phyloP scores from a whole-genome alignment of 2,329 filamentous ascomycete genomes.

The Xylaria polymorpha region DNA sequence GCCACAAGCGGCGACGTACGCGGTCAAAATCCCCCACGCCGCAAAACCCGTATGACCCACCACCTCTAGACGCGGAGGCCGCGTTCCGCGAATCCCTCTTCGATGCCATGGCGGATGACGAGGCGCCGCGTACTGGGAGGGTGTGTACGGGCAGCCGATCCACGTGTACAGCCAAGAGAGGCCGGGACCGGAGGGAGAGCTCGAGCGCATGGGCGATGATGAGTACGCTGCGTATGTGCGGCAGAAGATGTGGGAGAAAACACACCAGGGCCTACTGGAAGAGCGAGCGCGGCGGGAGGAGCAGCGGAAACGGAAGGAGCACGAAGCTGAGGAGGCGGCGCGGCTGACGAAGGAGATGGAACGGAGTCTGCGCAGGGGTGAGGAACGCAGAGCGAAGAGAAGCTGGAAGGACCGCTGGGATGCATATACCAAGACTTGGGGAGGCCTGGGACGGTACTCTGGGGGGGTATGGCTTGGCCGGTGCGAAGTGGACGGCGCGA shows the following conservation, averaged over 20 bases:
- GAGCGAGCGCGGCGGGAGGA: conserved; percentile 74
- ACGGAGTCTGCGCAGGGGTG: conserved; percentile 73
- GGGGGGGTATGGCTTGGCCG: conserved; percentile 73
- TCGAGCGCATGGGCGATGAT: conserved; percentile 91
- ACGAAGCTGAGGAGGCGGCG: conserved; percentile 52
- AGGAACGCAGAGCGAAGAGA: conserved; percentile 68
- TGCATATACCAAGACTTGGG: conserved; percentile 76
- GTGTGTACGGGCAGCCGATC: conserved; percentile 95
- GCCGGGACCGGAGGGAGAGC: conserved; percentile 60
- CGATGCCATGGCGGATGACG: conserved; percentile 96
- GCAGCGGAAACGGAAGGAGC: conserved; percentile 61
- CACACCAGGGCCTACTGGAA: conserved; percentile 83
- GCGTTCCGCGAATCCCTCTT: conserved; percentile 96
- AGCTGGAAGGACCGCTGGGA: conserved; percentile 71
- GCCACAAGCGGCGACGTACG: conserved; percentile 45
- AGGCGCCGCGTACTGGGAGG: conserved; percentile 96
- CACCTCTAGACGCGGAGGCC: conserved; percentile 71
- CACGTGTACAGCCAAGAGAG: conserved; percentile 76
- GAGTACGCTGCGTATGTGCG: conserved; percentile 90
- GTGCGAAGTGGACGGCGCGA: conserved; percentile 68
- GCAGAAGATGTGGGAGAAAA: conserved; percentile 94
- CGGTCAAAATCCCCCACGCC: conserved; percentile 58
- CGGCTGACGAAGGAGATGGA: conserved; percentile 74
- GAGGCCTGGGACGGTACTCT: conserved; percentile 59
- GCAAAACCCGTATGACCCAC: conserved; percentile 59